Evolutionary conservation across 192 early-diverging fungal genomes (phyloP).

Genomic region (Rhizophagus clarus): DNA sequence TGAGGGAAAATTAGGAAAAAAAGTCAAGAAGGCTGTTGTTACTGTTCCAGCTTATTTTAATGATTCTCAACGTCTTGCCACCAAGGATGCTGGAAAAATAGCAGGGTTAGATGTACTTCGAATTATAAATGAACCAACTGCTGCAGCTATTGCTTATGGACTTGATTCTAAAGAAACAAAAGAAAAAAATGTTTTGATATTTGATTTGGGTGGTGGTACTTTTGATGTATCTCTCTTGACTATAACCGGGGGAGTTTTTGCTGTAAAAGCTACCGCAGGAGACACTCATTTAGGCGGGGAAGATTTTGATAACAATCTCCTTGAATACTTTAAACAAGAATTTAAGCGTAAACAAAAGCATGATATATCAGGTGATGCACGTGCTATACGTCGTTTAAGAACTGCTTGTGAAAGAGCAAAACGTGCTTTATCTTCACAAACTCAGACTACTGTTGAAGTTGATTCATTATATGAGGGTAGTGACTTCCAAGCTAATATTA

Average conservation of each 20-base stretch:
- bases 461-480: slow-evolving; percentile 85
- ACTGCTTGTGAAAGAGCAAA: slow-evolving; percentile 94
- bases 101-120: slow-evolving; percentile 84
- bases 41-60: slow-evolving; percentile 97
- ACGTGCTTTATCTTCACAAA: slow-evolving; percentile 86
- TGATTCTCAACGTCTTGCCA: slow-evolving; percentile 86
- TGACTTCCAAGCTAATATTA: slow-evolving; percentile 88
- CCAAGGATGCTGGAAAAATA: slow-evolving; percentile 90
- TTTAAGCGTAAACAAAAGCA: slow-evolving; percentile 88
- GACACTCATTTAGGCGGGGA: slow-evolving; percentile 86
- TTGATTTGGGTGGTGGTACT: slow-evolving; percentile 85
- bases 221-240: slow-evolving; percentile 86
- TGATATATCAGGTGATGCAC: slow-evolving; percentile 78
- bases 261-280: slow-evolving; percentile 78
- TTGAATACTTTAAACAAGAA: slow-evolving; percentile 88
- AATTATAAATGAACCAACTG: slow-evolving; percentile 92
- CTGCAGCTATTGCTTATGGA: slow-evolving; percentile 86
- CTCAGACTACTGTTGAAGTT: slow-evolving; percentile 84
- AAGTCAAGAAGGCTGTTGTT: slow-evolving; percentile 89
- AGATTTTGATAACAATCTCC: slow-evolving; percentile 82
- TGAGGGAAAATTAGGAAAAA: slow-evolving; percentile 77
- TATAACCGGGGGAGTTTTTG: slow-evolving; percentile 78
- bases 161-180: slow-evolving; percentile 76
- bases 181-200: slow-evolving; percentile 77
- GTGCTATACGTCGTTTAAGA: slow-evolving; percentile 89